Evolutionary conservation across 257 asterid species (phyloP), one percentile per base, ranked within the genome.

Genomic region (Solanum appendiculatum): DNA sequence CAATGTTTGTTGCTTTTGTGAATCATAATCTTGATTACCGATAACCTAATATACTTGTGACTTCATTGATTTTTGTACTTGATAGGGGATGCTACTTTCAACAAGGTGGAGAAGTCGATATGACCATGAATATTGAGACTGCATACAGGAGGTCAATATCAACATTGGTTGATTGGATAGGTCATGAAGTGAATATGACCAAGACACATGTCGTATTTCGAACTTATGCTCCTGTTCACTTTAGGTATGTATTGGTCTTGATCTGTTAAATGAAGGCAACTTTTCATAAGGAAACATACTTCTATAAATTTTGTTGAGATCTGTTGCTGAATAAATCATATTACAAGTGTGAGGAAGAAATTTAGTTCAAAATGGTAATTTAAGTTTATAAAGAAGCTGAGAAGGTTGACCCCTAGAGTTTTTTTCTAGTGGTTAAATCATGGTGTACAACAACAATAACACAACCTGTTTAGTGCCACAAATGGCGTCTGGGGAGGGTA

Each of bases 191-290:
- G 16, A 74, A 87, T 75, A 84, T 68, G 77, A 54, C 44, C 85
- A 82, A 85, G 36, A 84, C 89, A 11, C 75, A 70, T 48, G 81
- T 87, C 12, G 15, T 87, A 36, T 87, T 87, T 56, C 87, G 89
- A 11, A 83, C 87, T 27, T 87, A 87, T 84, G 85, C 89, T 51
- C 89, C 89, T 58, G 89, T 87, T 9, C 89, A 87, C 42, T 87
- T 87, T 80, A 87, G 89, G 89, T 87, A 72, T 75, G 77, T 72
- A 40, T 87, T 78, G 39, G 63, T 78, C 63, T 78, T 42, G 15
- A 42, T 42, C 84, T 42, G 84, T 25, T 77, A 16, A 77, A 25
- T 77, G 84, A 77, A 77, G 84, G 63, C 2, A 7, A 25, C 15
- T 15, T 80, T 46, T 56, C 63, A 0, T 44, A 44, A 4, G 33